Base-by-base conservation (phyloP, 1,139 yeast species). In the Lodderomyces pseudojiufengensis region DNA sequence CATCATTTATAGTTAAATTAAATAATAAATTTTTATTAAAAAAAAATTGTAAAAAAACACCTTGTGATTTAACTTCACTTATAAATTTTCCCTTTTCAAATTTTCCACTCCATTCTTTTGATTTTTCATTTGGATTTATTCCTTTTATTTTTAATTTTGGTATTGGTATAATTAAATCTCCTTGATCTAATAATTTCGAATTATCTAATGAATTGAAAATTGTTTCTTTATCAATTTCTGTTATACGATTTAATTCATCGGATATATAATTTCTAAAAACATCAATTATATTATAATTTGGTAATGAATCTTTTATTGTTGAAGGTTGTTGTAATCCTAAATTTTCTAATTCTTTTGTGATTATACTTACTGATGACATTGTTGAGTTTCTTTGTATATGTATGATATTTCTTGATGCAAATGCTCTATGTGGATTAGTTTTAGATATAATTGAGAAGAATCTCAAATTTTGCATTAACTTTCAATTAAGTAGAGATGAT, bases 101-200 rank as follows among this genome's bases (percentile, higher is more conserved):
- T 36, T 70, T 68, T 42, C 61, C 72, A 22, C 95, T 84, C 87
- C 96, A 84, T 56, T 90, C 86, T 35, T 62, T 61, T 22, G 98
- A 97, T 51, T 88, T 71, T 41, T 80, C 87, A 57, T 84, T 84
- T 36, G 95, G 94, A 48, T 84, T 84, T 36, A 78, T 69, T 31
- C 95, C 95, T 65, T 90, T 88, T 49, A 88, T 71, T 65, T 97
- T 80, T 56, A 92, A 76, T 59, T 97, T 80, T 51, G 98, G 98
- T 34, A 92, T 74, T 29, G 99, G 97, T 40, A 92, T 77, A 48
- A 90, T 73, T 54, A 92, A 74, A 60, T 92, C 99, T 53, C 98
- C 98, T 57, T 94, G 84, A 42, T 87, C 97, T 48, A 84, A 64
- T 32, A 90, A 80, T 46, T 76, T 72, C 27, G 97, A 88, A 70